A percentile compares a stretch with the other conserved stretches of the same genome.
Evolutionary conservation across 2,329 filamentous ascomycete species (phyloP).

Genomic region (Lojkania enalia): DNA sequence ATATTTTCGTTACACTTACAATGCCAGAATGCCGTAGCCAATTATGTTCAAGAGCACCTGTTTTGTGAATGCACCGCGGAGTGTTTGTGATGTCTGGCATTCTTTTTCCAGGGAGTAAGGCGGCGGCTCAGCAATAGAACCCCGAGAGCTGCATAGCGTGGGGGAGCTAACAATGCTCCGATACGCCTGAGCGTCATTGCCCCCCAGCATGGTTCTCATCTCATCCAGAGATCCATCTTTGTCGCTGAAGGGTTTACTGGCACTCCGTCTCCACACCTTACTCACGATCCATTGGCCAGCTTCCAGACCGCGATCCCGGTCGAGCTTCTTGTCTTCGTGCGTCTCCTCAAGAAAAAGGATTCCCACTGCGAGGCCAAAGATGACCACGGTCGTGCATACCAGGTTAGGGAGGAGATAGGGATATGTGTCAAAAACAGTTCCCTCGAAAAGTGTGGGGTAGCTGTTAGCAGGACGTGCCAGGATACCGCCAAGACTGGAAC

Average conservation of each 20-base stretch:
- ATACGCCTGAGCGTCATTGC: conserved; percentile 62
- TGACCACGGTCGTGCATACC: conserved; percentile 80
- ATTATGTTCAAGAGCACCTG: conserved; percentile 86
- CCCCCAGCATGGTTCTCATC: conserved; percentile 62
- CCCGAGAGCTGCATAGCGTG: conserved; percentile 45
- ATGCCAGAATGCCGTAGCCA: conserved; percentile 89
- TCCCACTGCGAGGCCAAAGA: conserved; percentile 75
- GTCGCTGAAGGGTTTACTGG: conserved; percentile 32
- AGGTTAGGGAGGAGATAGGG: conserved; percentile 92
- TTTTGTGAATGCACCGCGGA: conserved; percentile 71
- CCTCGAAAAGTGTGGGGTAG: conserved; percentile 75
- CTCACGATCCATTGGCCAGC: conserved; percentile 69
- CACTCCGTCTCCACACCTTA: conserved; percentile 34
- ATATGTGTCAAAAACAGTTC: conserved; percentile 80
- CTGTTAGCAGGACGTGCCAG: conserved; percentile 83
- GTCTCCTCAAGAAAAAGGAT: conserved; percentile 93
- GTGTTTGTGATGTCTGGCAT: conserved; percentile 17
- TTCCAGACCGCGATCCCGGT: conserved; percentile 75
- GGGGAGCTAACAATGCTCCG: conserved; percentile 61
- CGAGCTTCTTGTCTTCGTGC: conserved; percentile 77
- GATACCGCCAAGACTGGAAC: conserved; percentile 86
- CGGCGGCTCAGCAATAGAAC: conserved; percentile 35
- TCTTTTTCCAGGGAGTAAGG: conserved; percentile 42
- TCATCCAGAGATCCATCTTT: conserved; percentile 59
- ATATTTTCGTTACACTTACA: conserved; percentile 65